phyloP scores from a whole-genome alignment of 192 early-diverging fungal genomes.

The Rhizophagus clarus region DNA sequence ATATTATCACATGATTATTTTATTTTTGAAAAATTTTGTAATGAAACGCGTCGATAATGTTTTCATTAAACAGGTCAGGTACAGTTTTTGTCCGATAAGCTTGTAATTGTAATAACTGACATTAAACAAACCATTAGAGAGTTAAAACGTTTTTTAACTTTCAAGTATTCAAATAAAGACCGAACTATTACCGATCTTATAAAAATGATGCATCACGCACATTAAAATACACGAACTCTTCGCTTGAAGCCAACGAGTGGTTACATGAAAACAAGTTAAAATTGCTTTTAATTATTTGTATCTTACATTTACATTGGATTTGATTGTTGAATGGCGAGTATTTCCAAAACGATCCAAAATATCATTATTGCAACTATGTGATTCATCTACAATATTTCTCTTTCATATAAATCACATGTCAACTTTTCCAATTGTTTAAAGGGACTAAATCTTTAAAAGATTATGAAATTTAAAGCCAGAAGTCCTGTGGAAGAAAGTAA shows the following conservation, averaged over 20 bases:
- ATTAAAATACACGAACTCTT: background rate
- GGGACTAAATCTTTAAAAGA: background rate
- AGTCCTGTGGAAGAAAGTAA: background rate
- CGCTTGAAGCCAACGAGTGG: background rate
- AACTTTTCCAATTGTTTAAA: background rate
- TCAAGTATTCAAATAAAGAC: background rate
- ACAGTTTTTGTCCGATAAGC: background rate
- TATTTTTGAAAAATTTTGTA: no score
- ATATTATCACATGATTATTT: no score
- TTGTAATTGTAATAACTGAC: background rate
- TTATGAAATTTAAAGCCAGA: background rate
- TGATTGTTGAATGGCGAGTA: background rate
- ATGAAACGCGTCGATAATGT: no score
- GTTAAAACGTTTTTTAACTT: no score
- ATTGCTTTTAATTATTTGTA: background rate
- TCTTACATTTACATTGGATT: background rate
- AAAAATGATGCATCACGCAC: background rate
- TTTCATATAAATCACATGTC: background rate
- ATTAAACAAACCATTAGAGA: background rate
- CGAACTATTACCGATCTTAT: background rate
- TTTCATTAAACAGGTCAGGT: background rate
- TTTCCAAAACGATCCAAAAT: background rate
- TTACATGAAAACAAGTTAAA: background rate
- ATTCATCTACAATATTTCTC: background rate
- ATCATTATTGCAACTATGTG: slow-evolving; percentile 2